Conservation (phyloP, 306 rosid species). For the Pachyrhizus erosus region DNA sequence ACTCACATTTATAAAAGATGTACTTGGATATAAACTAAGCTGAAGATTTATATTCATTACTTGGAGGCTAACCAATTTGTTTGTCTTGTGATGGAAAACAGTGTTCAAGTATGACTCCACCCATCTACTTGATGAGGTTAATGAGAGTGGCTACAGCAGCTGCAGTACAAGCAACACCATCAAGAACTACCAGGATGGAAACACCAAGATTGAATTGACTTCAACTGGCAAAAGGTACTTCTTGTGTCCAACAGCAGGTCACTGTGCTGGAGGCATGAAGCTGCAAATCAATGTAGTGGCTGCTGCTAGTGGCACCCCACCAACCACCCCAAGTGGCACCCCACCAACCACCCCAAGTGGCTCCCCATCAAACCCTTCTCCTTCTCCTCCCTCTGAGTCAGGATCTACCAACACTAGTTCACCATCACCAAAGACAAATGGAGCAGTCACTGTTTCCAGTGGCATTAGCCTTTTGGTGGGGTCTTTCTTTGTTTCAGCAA, state of each 20-base stretch:
- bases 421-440: slow-evolving; percentile 44
- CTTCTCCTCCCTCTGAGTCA: slow-evolving; percentile 33
- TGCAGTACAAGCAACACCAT: slow-evolving; percentile 55
- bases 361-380: slow-evolving; percentile 28
- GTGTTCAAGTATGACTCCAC: slow-evolving; percentile 58
- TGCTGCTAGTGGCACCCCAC: slow-evolving; percentile 44
- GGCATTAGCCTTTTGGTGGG: slow-evolving; percentile 50
- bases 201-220: slow-evolving; percentile 45
- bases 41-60: no score
- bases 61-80: slow-evolving; percentile 1
- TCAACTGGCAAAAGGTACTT: slow-evolving; percentile 52
- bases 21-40: no score
- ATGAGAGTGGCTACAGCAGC: slow-evolving; percentile 30
- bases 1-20: no score
- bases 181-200: slow-evolving; percentile 35
- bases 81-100: not conserved
- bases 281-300: slow-evolving; percentile 58
- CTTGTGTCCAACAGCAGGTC: slow-evolving; percentile 59
- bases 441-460: slow-evolving; percentile 36
- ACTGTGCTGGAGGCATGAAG: slow-evolving; percentile 70
- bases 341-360: no score
- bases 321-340: slow-evolving; percentile 1
- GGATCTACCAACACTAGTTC: slow-evolving; percentile 38
- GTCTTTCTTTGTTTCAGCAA: slow-evolving; percentile 39
- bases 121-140: slow-evolving; percentile 60